Evolutionary conservation across 305 asterid genomes (phyloP).

Genomic region (Solanum hybrid): DNA sequence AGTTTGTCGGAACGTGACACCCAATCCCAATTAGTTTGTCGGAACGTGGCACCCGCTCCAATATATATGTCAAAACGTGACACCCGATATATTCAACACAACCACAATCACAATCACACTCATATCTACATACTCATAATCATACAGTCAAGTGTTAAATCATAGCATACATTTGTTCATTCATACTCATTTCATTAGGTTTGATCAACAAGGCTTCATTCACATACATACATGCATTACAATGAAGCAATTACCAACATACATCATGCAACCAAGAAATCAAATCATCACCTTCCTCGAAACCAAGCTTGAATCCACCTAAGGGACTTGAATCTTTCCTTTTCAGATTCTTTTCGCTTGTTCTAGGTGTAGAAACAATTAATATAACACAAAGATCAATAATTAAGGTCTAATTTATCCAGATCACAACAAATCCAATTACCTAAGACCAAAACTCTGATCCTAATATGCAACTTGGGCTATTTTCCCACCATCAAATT

Average conservation of each 20-base stretch:
- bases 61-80: too few relatives aligned
- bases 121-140: too few relatives aligned
- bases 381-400: background rate
- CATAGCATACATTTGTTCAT: background rate
- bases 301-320: background rate
- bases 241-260: background rate
- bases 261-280: background rate
- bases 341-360: background rate
- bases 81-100: too few relatives aligned
- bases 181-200: background rate
- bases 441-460: background rate
- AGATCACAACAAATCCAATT: too few relatives aligned
- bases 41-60: too few relatives aligned
- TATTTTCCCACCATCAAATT: too few relatives aligned
- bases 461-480: background rate
- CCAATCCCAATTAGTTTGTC: too few relatives aligned
- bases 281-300: background rate
- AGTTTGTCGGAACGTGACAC: too few relatives aligned
- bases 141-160: too few relatives aligned
- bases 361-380: background rate
- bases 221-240: background rate
- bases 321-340: background rate
- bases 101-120: too few relatives aligned
- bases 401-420: background rate
- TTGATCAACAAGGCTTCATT: background rate